Conservation (phyloP, 2,329 filamentous ascomycete genomes). For the Aureobasidium pullulans region DNA sequence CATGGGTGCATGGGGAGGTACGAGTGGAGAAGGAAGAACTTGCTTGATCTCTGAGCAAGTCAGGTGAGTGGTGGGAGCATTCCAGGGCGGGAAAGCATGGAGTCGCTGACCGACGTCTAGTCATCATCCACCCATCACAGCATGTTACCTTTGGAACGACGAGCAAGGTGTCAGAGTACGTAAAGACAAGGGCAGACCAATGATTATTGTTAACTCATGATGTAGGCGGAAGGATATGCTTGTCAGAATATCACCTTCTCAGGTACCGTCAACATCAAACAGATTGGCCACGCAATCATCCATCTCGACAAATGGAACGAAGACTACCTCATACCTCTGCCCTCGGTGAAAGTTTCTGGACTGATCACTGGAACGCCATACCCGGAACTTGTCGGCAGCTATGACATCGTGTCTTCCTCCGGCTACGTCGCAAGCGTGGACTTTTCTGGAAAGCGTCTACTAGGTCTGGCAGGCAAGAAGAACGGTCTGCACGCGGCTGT, state of each 20-base stretch:
- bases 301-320: slow-evolving; percentile 38
- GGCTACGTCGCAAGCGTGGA: slow-evolving; percentile 36
- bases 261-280: slow-evolving; percentile 38
- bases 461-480: slow-evolving; percentile 34
- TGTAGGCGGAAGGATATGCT: slow-evolving; percentile 36
- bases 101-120: slow-evolving; percentile 3
- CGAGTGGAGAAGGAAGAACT: slow-evolving; percentile 30
- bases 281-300: slow-evolving; percentile 39
- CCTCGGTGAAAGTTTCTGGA: slow-evolving; percentile 39
- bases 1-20: slow-evolving; percentile 28
- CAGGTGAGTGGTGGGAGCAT: slow-evolving; percentile 13
- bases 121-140: slow-evolving; percentile 41
- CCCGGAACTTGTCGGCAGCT: slow-evolving; percentile 36
- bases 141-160: slow-evolving; percentile 41
- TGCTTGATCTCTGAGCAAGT: slow-evolving; percentile 39
- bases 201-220: not conserved
- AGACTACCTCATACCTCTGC: slow-evolving; percentile 39
- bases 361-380: slow-evolving; percentile 37
- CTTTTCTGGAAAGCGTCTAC: slow-evolving; percentile 36
- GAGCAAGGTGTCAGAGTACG: slow-evolving; percentile 30
- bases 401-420: slow-evolving; percentile 35
- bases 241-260: slow-evolving; percentile 41
- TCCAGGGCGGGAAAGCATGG: no score
- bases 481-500: slow-evolving; percentile 35
- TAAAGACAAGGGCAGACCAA: no score